Percentiles rank a stretch among this genome's conserved stretches.
phyloP scores from a whole-genome alignment of 1,139 yeast genomes.

The Scheffersomyces cryptocercus region DNA sequence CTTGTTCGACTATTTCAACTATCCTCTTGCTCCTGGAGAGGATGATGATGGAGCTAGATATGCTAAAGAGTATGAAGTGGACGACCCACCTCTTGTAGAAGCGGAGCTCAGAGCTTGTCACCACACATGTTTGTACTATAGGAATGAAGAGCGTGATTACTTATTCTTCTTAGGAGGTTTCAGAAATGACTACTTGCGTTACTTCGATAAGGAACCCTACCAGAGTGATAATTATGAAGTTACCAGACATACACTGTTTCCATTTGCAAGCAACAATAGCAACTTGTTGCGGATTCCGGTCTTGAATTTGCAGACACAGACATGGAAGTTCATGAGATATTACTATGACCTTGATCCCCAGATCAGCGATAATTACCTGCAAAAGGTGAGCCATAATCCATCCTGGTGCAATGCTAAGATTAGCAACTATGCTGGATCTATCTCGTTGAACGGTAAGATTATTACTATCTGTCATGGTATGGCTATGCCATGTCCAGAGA shows the following conservation, averaged over 20 bases:
- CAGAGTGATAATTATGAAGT: slow-evolving; percentile 38
- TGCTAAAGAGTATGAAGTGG: slow-evolving; percentile 25
- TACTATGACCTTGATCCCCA: slow-evolving; percentile 33
- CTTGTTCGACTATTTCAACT: slow-evolving; percentile 38
- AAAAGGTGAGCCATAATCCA: slow-evolving; percentile 21
- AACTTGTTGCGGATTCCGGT: slow-evolving; percentile 37
- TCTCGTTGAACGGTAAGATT: slow-evolving; percentile 37
- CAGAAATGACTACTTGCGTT: slow-evolving; percentile 36
- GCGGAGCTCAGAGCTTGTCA: slow-evolving; percentile 49
- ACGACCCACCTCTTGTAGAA: slow-evolving; percentile 32
- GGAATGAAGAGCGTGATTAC: slow-evolving; percentile 36
- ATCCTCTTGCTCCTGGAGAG: slow-evolving; percentile 25
- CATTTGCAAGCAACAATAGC: slow-evolving; percentile 27
- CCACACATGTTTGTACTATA: slow-evolving; percentile 39
- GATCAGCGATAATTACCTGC: slow-evolving; percentile 21
- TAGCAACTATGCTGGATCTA: slow-evolving; percentile 33
- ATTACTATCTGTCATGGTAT: slow-evolving; percentile 44
- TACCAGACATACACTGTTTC: slow-evolving; percentile 33
- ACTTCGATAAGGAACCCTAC: slow-evolving; percentile 32
- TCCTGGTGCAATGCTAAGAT: slow-evolving; percentile 33
- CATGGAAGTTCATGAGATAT: slow-evolving; percentile 42
- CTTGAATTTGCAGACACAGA: slow-evolving; percentile 43
- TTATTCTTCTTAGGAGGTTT: slow-evolving; percentile 47
- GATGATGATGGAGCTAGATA: slow-evolving; percentile 29
- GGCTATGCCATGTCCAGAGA: slow-evolving; percentile 32